Evolutionary conservation across 345 rosid species (phyloP), one percentile per base, ranked within the genome.

Genomic region (Cardamine chenopodiifolia): DNA sequence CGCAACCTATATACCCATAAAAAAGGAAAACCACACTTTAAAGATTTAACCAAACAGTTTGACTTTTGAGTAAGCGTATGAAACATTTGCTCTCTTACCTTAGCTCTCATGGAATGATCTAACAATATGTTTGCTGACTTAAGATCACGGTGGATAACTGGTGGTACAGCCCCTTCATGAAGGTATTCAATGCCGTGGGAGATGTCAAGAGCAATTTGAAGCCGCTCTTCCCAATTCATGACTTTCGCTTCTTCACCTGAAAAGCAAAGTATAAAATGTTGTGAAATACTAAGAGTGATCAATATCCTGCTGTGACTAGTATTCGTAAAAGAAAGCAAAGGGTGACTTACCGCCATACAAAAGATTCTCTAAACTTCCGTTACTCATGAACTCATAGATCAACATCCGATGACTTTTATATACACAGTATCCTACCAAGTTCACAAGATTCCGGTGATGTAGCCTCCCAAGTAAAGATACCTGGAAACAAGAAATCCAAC

Each of bases 161-260:
- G 92, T 5, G 97, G 99, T 28, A 89, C 94, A 15, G 99, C 97
- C 82, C 99, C 97, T 84, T 92, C 97, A 73, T 87, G 96, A 84
- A 95, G 97, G 76, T 92, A 92, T 79, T 92, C 97, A 71, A 95
- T 82, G 67, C 97, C 97, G 74, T 92, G 97, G 61, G 99, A 87
- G 80, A 90, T 81, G 79, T 95, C 97, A 62, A 90, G 90, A 75
- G 87, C 93, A 60, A 91, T 85, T 82, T 88, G 89, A 66, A 92
- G 83, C 78, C 97, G 85, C 75, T 95, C 93, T 59, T 90, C 90
- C 97, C 97, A 95, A 35, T 76, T 81, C 82, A 92, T 78, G 67
- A 75, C 70, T 11, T 26, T 83, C 11, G 71, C 79, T 35, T 63
- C 86, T 72, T 87, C 83, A 76, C 82, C 97, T 88, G 80, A 66